Evolutionary conservation across 176 grass and related monocot species (phyloP).

Genomic region (Carex parvula): DNA sequence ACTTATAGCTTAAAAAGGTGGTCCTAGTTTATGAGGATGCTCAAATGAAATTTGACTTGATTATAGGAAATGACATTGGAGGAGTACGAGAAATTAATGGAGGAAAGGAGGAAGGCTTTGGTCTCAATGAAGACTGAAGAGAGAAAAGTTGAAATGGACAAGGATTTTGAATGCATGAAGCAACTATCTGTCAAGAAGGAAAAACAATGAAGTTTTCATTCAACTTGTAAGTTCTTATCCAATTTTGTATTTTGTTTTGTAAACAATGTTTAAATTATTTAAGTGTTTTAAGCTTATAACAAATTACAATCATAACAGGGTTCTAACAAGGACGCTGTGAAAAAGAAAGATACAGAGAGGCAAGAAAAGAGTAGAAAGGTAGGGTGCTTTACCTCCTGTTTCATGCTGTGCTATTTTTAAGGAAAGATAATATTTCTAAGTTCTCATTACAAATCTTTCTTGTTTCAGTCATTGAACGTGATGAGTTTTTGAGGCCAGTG

Average conservation of each 20-base stretch:
- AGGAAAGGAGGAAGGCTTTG: conserved; percentile 65
- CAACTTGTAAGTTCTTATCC: conserved; percentile 35
- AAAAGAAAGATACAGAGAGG: conserved; percentile 40
- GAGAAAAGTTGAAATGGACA: conserved; percentile 55
- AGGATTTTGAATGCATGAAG: conserved; percentile 56
- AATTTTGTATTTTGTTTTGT: background rate
- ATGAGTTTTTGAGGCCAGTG: conserved; percentile 59
- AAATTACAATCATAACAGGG: conserved; percentile 25
- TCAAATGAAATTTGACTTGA: background rate
- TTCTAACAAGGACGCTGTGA: conserved; percentile 54
- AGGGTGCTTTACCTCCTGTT: too few species aligned
- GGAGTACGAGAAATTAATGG: conserved; percentile 66
- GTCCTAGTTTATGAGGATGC: background rate
- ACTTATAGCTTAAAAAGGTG: background rate
- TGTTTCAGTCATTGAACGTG: conserved; percentile 39
- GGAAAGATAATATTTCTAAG: background rate
- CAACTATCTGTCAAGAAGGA: conserved; percentile 44
- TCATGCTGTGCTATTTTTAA: background rate
- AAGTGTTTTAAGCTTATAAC: background rate
- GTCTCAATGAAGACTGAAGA: conserved; percentile 47
- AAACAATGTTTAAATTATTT: background rate
- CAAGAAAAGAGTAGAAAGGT: conserved; percentile 55
- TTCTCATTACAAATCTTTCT: background rate
- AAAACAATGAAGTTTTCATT: conserved; percentile 48
- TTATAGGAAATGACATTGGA: conserved; percentile 69